A percentile compares a stretch with the other conserved stretches of the same genome.
Conservation (phyloP, 2,329 filamentous ascomycete genomes). For the Magnaporthiopsis poae region DNA sequence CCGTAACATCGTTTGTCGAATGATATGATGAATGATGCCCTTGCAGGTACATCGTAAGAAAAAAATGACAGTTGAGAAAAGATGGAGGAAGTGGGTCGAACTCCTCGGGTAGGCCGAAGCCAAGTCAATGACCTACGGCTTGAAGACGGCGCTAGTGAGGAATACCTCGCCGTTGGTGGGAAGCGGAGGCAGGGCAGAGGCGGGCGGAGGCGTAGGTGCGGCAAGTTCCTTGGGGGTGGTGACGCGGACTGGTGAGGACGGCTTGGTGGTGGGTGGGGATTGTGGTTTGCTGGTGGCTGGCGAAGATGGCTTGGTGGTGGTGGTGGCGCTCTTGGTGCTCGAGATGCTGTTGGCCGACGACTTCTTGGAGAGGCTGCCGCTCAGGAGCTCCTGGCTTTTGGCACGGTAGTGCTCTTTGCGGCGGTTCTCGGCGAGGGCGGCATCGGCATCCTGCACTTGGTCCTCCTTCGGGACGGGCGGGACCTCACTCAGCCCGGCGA, state of each 20-base stretch:
- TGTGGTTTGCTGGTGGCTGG: conserved; percentile 7
- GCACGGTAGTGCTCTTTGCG: conserved; percentile 35
- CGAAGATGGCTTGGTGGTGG: conserved; percentile 9
- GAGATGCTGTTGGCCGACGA: conserved; percentile 19
- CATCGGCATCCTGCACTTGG: conserved; percentile 14
- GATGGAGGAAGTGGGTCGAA: neutral
- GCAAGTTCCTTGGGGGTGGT: neutral
- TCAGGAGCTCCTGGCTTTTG: conserved; percentile 42
- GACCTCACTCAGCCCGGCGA: conserved; percentile 30
- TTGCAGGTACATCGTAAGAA: conserved; percentile 9
- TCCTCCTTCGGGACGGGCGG: conserved; percentile 12
- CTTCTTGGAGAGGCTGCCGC: conserved; percentile 25
- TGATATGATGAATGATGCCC: conserved; percentile 2
- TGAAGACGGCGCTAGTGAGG: conserved; percentile 42
- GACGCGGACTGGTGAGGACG: conserved; percentile 1
- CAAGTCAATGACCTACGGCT: conserved; percentile 20
- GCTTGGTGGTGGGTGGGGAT: conserved; percentile 9
- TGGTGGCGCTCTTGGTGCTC: conserved; percentile 8
- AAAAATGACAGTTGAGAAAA: neutral
- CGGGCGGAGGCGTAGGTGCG: neutral
- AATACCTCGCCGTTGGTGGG: conserved; percentile 27
- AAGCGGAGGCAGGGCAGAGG: neutral
- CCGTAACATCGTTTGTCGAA: conserved; percentile 11
- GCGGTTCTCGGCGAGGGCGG: conserved; percentile 23
- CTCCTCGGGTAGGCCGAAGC: neutral